Evolutionary conservation across 768 basidiomycete genomes (phyloP), one percentile per base, ranked within the genome.

Genomic region (Boletus rubescentipes): DNA sequence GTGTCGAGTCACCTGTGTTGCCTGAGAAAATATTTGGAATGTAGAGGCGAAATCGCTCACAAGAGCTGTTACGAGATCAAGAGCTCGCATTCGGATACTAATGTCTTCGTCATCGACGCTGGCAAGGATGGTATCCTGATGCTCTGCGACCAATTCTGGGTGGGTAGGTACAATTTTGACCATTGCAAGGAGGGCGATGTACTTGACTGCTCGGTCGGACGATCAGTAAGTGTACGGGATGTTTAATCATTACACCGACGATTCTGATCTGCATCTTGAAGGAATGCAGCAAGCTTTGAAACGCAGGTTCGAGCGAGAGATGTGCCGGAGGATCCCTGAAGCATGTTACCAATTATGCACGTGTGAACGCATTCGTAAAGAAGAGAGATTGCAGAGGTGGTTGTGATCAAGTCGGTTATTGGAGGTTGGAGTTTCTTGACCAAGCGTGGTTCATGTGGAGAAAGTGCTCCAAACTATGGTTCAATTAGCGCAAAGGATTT

Each of bases 361-460:
- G 97, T 98, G 61, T 94, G 90, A 1, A 99, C 96, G 70, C 97
- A 99, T 75, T 99, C 97, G 68, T 98, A 99, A 14, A 99, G 74
- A 21, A 99, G 76, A 21, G 95, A 98, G 36, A 98, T 95, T 1
- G 97, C 97, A 3, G 91, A 85, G 0, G 97, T 98, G 0, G 91
- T 97, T 0, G 92, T 89, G 51, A 99, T 99, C 49, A 99, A 83
- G 53, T 95, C 90, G 0, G 93, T 97, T 55, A 99, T 90, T 1
- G 95, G 97, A 9, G 89, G 86, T 57, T 95, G 87, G 31, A 98
- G 80, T 72, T 99, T 99, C 73, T 88, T 91, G 55, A 97, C 93
- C 32, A 99, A 77, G 18, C 97, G 87, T 20, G 92, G 91, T 71
- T 99, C 96, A 58, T 90, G 78, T 15, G 97, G 96, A 2, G 91